A percentile compares a stretch with the other conserved stretches of the same genome.
Conservation (phyloP, 2,329 filamentous ascomycete genomes). For the Eutypella sp. region DNA sequence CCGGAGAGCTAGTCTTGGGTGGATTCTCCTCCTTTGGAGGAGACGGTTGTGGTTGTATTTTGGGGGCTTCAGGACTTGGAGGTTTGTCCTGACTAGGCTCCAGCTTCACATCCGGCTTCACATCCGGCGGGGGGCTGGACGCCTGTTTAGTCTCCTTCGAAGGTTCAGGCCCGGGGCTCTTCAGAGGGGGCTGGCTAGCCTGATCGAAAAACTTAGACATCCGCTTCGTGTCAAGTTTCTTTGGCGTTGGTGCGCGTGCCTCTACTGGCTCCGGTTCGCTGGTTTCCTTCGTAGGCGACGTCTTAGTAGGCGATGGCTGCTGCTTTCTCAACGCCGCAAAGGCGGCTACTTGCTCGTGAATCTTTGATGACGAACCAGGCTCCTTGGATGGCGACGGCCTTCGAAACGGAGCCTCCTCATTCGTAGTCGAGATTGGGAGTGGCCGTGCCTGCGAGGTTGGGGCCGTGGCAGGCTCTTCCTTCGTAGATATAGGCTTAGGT, state of each 20-base stretch:
- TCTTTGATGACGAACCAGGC: constrained; percentile 16
- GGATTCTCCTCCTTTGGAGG: constrained; percentile 21
- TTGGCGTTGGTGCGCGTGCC: constrained; percentile 48
- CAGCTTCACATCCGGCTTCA: constrained; percentile 9
- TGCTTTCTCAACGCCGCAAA: constrained; percentile 23
- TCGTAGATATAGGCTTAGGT: constrained; percentile 2
- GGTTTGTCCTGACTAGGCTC: constrained; percentile 13
- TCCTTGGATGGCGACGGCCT: constrained; percentile 5
- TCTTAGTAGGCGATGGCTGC: too few relatives aligned
- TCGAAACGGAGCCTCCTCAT: neutral
- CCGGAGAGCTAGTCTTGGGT: constrained; percentile 23
- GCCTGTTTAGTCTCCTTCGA: constrained; percentile 10
- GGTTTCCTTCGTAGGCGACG: constrained; percentile 19
- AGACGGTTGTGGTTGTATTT: constrained; percentile 17
- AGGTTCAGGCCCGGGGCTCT: constrained; percentile 21
- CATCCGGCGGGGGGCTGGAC: constrained; percentile 7
- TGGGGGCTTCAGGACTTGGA: constrained; percentile 9
- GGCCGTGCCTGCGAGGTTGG: constrained; percentile 6
- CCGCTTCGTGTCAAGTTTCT: constrained; percentile 54
- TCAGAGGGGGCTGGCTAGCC: constrained; percentile 19
- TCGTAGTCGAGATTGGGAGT: neutral
- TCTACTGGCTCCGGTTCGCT: constrained; percentile 24
- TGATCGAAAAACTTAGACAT: constrained; percentile 55
- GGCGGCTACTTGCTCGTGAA: constrained; percentile 26
- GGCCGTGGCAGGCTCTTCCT: constrained; percentile 7